phyloP scores from a whole-genome alignment of 129 eudicot genomes.

The Apium graveolens region DNA sequence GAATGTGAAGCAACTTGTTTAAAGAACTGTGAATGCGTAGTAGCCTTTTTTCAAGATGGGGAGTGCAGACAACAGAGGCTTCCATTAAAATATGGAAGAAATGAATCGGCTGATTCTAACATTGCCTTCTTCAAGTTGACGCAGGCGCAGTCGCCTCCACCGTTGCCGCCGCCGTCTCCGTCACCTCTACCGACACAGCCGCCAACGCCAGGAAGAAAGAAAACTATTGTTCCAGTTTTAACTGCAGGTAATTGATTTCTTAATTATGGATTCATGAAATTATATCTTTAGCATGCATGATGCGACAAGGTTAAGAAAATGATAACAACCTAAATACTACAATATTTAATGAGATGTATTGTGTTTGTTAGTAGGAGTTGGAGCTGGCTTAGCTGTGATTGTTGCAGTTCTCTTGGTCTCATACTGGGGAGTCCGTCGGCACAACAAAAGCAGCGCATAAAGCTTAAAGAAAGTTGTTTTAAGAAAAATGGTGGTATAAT shows the following conservation, averaged over 20 bases:
- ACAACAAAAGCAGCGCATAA: background rate
- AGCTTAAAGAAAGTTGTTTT: background rate
- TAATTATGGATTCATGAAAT: too few species aligned
- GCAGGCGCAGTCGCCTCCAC: too few species aligned
- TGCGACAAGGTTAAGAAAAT: too few species aligned
- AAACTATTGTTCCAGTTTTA: too few species aligned
- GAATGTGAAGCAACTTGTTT: constrained; percentile 19
- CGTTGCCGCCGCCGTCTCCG: background rate
- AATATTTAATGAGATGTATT: too few species aligned
- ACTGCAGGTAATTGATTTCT: too few species aligned
- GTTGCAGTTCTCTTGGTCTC: background rate
- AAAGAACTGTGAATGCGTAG: constrained; percentile 17
- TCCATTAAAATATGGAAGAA: constrained; percentile 16
- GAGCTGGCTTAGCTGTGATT: background rate
- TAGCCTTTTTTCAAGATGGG: background rate
- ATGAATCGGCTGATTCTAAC: background rate
- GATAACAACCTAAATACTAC: too few species aligned
- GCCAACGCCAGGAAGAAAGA: too few species aligned
- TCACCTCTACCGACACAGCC: background rate
- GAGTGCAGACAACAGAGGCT: constrained; percentile 4
- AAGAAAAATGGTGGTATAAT: constrained; percentile 6
- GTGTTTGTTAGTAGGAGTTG: background rate
- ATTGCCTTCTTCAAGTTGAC: constrained; percentile 17
- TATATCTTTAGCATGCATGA: too few species aligned
- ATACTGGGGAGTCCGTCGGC: background rate